These are phyloP conservation scores for Jamesozyma spencerorum DNA, from an alignment of 805 yeast species.

Conservation along the genomic window DNA sequence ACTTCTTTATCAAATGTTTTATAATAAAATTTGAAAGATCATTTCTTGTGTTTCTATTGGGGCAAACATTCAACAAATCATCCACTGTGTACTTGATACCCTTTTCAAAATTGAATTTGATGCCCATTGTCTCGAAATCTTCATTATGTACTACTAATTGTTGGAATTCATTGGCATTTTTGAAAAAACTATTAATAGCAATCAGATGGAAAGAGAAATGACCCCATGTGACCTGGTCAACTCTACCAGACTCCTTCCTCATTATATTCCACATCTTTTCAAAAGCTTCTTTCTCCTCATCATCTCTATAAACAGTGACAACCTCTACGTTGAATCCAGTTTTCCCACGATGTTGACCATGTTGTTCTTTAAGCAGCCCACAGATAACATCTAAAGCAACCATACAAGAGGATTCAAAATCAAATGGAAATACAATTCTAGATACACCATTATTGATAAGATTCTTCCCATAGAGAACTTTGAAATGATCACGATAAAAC, in stretches of 20 bases:
- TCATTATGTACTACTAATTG: slow-evolving; percentile 31
- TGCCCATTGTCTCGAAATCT: slow-evolving; percentile 9
- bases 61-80: slow-evolving; percentile 18
- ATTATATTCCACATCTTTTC: slow-evolving; percentile 11
- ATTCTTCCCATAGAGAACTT: slow-evolving; percentile 34
- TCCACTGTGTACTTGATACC: slow-evolving; percentile 2
- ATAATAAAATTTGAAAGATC: slow-evolving; percentile 47
- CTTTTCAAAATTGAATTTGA: neutral
- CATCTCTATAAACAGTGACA: slow-evolving; percentile 28
- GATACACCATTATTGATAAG: slow-evolving; percentile 10
- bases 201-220: slow-evolving; percentile 35
- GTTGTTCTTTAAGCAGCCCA: slow-evolving; percentile 55
- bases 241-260: slow-evolving; percentile 6
- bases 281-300: slow-evolving; percentile 11
- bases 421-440: slow-evolving; percentile 49
- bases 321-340: slow-evolving; percentile 58
- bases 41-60: slow-evolving; percentile 53
- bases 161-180: slow-evolving; percentile 20
- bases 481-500: slow-evolving; percentile 60
- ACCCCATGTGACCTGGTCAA: slow-evolving; percentile 16
- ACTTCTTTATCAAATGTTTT: slow-evolving; percentile 37
- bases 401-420: slow-evolving; percentile 55
- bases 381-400: slow-evolving; percentile 59
- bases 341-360: slow-evolving; percentile 47
- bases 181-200: slow-evolving; percentile 35